Evolutionary conservation across 1,139 yeast species (phyloP).

Genomic region (Nematodospora anomalae): DNA sequence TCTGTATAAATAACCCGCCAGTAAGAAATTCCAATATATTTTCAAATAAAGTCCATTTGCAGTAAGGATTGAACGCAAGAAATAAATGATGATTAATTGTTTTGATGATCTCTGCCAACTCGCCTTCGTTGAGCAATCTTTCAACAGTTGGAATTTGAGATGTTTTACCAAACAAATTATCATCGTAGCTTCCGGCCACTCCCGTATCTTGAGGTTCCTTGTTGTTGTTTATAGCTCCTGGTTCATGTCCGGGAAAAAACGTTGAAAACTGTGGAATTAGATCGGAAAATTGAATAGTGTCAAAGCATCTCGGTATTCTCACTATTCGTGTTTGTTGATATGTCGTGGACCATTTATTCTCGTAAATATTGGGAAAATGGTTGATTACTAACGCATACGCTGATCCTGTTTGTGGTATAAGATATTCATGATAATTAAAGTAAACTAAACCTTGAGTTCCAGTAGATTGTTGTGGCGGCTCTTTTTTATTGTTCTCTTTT

Average conservation of each 20-base stretch:
- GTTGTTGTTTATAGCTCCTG: slow-evolving; percentile 52
- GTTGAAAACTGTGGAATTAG: slow-evolving; percentile 61
- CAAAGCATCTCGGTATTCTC: slow-evolving; percentile 58
- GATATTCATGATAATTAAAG: slow-evolving; percentile 68
- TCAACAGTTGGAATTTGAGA: slow-evolving; percentile 57
- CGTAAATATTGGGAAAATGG: slow-evolving; percentile 63
- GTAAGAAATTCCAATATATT: slow-evolving; percentile 49
- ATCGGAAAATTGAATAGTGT: slow-evolving; percentile 28
- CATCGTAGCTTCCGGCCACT: slow-evolving; percentile 35
- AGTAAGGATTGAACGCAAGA: slow-evolving; percentile 42
- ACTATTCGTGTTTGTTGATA: slow-evolving; percentile 54
- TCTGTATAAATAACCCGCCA: slow-evolving; percentile 29
- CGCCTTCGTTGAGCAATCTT: slow-evolving; percentile 33
- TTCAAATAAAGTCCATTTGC: slow-evolving; percentile 37
- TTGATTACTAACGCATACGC: slow-evolving; percentile 46
- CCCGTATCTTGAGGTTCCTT: slow-evolving; percentile 15
- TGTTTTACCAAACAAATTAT: slow-evolving; percentile 48
- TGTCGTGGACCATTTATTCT: slow-evolving; percentile 23
- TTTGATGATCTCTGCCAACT: slow-evolving; percentile 41
- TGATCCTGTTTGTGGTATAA: slow-evolving; percentile 25
- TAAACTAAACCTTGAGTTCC: slow-evolving; percentile 29
- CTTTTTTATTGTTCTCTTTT: slow-evolving; percentile 2
- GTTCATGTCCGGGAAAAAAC: slow-evolving; percentile 62
- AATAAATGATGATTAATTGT: slow-evolving; percentile 45
- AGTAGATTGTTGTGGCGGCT: slow-evolving; percentile 1